These are phyloP conservation scores for Zygoascus tannicola DNA, from an alignment of 805 yeast genomes.

Conservation along the genomic window DNA sequence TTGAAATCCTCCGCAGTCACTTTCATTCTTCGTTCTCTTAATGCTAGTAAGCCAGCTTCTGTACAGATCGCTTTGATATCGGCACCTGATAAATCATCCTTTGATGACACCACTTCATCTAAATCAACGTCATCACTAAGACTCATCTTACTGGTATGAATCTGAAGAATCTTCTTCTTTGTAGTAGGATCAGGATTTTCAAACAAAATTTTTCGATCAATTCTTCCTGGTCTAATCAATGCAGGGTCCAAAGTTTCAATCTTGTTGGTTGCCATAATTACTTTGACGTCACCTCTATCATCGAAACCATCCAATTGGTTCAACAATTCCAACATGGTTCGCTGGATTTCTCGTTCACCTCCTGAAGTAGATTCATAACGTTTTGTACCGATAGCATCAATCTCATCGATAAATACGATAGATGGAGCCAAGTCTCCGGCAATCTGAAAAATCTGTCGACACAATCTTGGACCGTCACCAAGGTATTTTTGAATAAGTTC, in stretches of 20 bases:
- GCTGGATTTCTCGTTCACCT: slow-evolving; percentile 94
- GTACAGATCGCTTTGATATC: slow-evolving; percentile 97
- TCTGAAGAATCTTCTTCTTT: slow-evolving; percentile 82
- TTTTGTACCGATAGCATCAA: slow-evolving; percentile 98
- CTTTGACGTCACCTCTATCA: slow-evolving; percentile 94
- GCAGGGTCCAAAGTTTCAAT: slow-evolving; percentile 94
- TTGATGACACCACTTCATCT: slow-evolving; percentile 78
- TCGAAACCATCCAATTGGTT: slow-evolving; percentile 96
- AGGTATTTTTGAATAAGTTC: slow-evolving; percentile 93
- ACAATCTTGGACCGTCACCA: slow-evolving; percentile 95
- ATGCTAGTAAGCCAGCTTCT: slow-evolving; percentile 91
- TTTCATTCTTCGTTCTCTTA: slow-evolving; percentile 96
- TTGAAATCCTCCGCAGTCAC: slow-evolving; percentile 91
- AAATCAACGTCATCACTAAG: slow-evolving; percentile 79
- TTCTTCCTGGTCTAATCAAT: slow-evolving; percentile 92
- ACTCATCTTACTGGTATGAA: slow-evolving; percentile 91
- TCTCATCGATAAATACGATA: slow-evolving; percentile 97
- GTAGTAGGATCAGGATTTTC: slow-evolving; percentile 93
- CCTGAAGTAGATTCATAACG: slow-evolving; percentile 87
- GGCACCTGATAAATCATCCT: slow-evolving; percentile 94
- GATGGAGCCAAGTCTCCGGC: slow-evolving; percentile 97
- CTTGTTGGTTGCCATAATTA: slow-evolving; percentile 95
- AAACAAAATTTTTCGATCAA: slow-evolving; percentile 89
- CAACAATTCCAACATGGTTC: slow-evolving; percentile 93
- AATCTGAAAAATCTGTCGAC: slow-evolving; percentile 88